These are phyloP conservation scores for Parastagonospora nodorum DNA, from an alignment of 2,329 filamentous ascomycete genomes.

Conservation along the genomic window DNA sequence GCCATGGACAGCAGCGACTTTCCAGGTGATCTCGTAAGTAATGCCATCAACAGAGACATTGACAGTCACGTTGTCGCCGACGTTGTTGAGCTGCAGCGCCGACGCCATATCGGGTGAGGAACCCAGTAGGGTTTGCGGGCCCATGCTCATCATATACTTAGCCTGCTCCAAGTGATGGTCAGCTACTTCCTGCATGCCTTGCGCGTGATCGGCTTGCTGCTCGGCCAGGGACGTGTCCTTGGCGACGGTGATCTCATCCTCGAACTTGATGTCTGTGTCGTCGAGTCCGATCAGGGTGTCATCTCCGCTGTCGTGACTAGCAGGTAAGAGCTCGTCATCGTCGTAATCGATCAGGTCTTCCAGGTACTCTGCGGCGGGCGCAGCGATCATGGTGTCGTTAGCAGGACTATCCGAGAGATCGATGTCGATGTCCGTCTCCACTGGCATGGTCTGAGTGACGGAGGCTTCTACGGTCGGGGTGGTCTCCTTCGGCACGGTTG, in stretches of 20 bases:
- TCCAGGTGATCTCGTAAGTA: constrained; percentile 1
- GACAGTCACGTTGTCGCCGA: neutral
- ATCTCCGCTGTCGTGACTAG: too few species aligned
- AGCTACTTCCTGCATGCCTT: too few species aligned
- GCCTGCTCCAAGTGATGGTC: neutral
- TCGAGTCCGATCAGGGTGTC: too few species aligned
- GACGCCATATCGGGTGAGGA: neutral
- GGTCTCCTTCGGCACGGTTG: neutral
- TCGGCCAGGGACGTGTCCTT: neutral
- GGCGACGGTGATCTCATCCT: neutral
- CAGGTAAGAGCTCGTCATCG: neutral
- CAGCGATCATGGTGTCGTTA: neutral
- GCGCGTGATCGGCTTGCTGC: neutral
- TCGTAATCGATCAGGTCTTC: constrained; percentile 7
- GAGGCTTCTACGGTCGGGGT: neutral
- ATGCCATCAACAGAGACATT: neutral
- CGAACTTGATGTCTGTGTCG: too few species aligned
- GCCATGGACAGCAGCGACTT: neutral
- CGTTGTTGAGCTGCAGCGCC: neutral
- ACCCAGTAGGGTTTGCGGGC: neutral
- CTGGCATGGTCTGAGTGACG: neutral
- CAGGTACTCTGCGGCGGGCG: neutral
- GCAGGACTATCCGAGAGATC: too few species aligned
- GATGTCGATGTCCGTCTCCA: neutral
- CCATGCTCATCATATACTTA: neutral